Percentiles rank a stretch among this genome's conserved stretches.
Conservation (phyloP, 75 land plant genomes). For the Gnetum montanum region DNA sequence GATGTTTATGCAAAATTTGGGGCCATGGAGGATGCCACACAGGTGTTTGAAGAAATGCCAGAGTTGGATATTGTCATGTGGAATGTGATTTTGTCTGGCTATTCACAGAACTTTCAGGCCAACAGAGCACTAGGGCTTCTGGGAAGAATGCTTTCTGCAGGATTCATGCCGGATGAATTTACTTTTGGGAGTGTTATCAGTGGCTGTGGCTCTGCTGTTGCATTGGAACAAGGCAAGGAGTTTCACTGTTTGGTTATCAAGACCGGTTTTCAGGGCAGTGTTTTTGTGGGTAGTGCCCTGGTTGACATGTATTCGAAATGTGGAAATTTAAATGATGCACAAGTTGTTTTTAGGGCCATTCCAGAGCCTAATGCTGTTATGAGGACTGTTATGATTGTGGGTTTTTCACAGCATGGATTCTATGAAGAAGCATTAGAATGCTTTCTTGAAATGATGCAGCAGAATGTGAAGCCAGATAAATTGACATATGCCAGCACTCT, state of each 20-base stretch:
- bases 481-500: conserved; percentile 50
- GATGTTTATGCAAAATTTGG: conserved; percentile 74
- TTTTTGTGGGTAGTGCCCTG: conserved; percentile 50
- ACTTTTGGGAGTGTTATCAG: conserved; percentile 33
- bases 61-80: conserved; percentile 35
- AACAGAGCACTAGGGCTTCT: conserved; percentile 31
- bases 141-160: conserved; percentile 18
- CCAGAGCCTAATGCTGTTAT: conserved; percentile 18
- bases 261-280: conserved; percentile 18
- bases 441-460: conserved; percentile 26
- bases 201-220: conserved; percentile 25
- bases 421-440: conserved; percentile 31
- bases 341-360: conserved; percentile 24
- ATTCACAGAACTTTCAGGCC: conserved; percentile 20
- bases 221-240: conserved; percentile 24
- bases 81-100: conserved; percentile 41
- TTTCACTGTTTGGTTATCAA: conserved; percentile 29
- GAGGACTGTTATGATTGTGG: conserved; percentile 56
- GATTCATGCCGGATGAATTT: conserved; percentile 33
- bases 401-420: conserved; percentile 36
- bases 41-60: conserved; percentile 23
- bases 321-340: conserved; percentile 41
- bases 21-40: conserved; percentile 12
- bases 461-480: conserved; percentile 21
- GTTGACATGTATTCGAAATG: conserved; percentile 53